A percentile compares a stretch with the other conserved stretches of the same genome.
These are phyloP conservation scores for Perkinsus chesapeaki DNA, from an alignment of 169 alveolate genomes.

Conservation along the genomic window DNA sequence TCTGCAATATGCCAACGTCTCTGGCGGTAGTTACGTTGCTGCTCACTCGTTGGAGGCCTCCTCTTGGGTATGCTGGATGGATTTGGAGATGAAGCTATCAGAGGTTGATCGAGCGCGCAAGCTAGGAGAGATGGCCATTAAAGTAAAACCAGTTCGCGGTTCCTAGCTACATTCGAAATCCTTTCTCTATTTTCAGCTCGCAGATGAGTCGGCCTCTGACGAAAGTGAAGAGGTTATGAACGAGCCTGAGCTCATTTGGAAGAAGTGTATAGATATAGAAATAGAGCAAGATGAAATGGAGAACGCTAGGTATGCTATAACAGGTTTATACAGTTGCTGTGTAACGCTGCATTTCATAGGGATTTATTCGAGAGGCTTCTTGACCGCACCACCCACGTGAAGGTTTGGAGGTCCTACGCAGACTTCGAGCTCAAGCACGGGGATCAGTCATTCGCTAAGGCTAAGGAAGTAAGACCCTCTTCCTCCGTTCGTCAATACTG, in stretches of 20 bases:
- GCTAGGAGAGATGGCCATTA: not conserved
- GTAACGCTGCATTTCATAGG: not conserved
- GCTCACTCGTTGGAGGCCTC: not conserved
- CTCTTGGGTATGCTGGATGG: not conserved
- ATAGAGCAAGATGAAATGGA: conserved; percentile 44
- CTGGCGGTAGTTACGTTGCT: not conserved
- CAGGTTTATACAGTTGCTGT: not conserved
- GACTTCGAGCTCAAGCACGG: conserved; percentile 35
- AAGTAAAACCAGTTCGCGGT: not conserved
- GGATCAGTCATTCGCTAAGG: not conserved
- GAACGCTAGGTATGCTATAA: conserved; percentile 20
- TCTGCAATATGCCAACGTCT: not conserved
- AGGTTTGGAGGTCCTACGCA: conserved; percentile 60
- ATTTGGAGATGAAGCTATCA: not conserved
- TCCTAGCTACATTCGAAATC: not conserved
- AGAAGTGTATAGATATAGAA: conserved; percentile 59
- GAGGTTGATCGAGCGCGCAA: not conserved
- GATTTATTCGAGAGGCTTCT: conserved; percentile 46
- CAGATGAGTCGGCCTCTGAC: not conserved
- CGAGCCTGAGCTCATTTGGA: conserved; percentile 37
- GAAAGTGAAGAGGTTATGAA: not conserved
- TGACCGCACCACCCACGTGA: conserved; percentile 57
- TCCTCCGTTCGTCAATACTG: not conserved
- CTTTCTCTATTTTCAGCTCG: not conserved
- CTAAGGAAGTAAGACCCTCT: not conserved